Conservation (phyloP, 768 basidiomycete species). For the Termitomyces sp. region DNA sequence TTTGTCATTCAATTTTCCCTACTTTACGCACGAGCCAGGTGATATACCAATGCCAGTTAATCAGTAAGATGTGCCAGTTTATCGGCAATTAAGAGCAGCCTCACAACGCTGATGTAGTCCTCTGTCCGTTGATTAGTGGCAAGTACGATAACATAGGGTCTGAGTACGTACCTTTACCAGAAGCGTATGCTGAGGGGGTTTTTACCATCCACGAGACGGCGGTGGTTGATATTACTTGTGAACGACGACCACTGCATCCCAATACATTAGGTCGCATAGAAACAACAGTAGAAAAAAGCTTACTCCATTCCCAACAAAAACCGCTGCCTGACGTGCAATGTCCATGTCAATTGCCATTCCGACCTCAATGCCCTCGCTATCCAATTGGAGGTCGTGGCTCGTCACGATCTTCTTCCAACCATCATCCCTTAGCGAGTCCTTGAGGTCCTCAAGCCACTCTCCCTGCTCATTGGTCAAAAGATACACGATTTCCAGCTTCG, state of each 20-base stretch:
- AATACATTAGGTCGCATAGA: neutral
- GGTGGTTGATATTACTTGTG: constrained; percentile 36
- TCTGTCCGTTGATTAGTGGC: neutral
- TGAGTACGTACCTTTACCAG: constrained; percentile 11
- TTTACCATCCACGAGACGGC: constrained; percentile 31
- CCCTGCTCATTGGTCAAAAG: constrained; percentile 36
- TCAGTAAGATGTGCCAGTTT: neutral
- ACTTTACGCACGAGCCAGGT: neutral
- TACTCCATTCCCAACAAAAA: constrained; percentile 42
- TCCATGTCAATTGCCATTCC: constrained; percentile 39
- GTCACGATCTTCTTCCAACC: constrained; percentile 31
- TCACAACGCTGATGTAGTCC: neutral
- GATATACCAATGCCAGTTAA: no score
- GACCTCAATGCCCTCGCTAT: constrained; percentile 32
- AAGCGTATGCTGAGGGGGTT: constrained; percentile 32
- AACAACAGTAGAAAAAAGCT: constrained; percentile 4
- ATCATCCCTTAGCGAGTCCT: constrained; percentile 23
- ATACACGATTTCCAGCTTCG: constrained; percentile 29
- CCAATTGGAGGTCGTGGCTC: constrained; percentile 30
- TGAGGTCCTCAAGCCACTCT: constrained; percentile 29
- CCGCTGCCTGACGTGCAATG: constrained; percentile 34
- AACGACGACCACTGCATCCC: constrained; percentile 35
- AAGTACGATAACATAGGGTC: neutral
- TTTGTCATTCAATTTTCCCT: neutral
- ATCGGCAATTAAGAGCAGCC: neutral